Conservation (phyloP, 192 early-diverging fungal species). For the Dimargaris xerosporica region DNA sequence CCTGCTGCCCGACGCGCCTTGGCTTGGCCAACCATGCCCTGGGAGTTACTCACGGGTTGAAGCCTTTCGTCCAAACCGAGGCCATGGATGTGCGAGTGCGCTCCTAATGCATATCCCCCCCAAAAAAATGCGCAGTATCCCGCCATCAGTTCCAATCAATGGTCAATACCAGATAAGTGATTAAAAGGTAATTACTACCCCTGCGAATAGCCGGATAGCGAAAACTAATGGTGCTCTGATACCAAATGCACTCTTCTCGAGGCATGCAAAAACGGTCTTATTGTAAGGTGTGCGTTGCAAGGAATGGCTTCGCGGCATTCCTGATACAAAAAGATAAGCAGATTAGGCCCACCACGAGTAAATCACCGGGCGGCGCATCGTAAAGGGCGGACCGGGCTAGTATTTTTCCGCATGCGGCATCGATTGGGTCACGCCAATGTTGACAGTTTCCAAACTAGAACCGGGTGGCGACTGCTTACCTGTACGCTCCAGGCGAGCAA, state of each 20-base stretch:
- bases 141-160: constrained; percentile 7
- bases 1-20: constrained; percentile 93
- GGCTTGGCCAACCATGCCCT: constrained; percentile 97
- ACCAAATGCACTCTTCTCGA: background rate
- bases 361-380: background rate
- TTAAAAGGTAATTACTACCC: background rate
- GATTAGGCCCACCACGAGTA: background rate
- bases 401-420: background rate
- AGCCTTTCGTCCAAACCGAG: constrained; percentile 89
- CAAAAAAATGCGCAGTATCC: no score
- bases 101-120: no score
- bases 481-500: constrained; percentile 32
- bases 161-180: background rate
- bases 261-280: no score
- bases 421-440: background rate
- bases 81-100: constrained; percentile 96
- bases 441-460: background rate
- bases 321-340: background rate
- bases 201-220: background rate
- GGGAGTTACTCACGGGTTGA: constrained; percentile 68
- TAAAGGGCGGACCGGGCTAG: background rate
- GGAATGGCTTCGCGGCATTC: no score
- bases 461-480: constrained; percentile 13
- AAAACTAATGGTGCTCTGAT: background rate
- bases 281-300: no score